These are phyloP conservation scores for Exophiala sp. DNA, from an alignment of 2,329 filamentous ascomycete genomes.

Conservation along the genomic window DNA sequence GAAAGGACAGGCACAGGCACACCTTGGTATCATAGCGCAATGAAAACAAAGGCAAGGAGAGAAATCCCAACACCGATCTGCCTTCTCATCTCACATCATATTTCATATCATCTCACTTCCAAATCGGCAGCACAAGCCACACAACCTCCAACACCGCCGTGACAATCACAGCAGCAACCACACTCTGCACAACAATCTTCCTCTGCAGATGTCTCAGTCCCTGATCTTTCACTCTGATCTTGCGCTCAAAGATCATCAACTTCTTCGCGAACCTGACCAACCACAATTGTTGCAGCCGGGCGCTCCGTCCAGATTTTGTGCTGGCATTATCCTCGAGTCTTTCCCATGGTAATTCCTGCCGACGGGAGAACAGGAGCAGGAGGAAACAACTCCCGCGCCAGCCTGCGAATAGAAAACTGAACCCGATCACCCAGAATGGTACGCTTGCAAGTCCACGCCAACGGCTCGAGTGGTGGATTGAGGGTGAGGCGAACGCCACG, in stretches of 20 bases:
- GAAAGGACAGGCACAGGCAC: too few relatives aligned
- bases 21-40: too few relatives aligned
- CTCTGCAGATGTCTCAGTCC: slow-evolving; percentile 14
- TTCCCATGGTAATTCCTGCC: slow-evolving; percentile 22
- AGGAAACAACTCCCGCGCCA: slow-evolving; percentile 18
- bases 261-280: slow-evolving; percentile 12
- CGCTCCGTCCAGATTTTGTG: background rate
- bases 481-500: slow-evolving; percentile 19
- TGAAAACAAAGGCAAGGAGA: too few relatives aligned
- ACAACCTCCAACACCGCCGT: slow-evolving; percentile 16
- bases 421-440: slow-evolving; percentile 15
- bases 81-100: too few relatives aligned
- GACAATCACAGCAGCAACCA: slow-evolving; percentile 11
- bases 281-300: background rate
- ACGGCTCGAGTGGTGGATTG: slow-evolving; percentile 17
- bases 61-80: too few relatives aligned
- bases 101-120: slow-evolving; percentile 8
- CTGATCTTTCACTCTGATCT: slow-evolving; percentile 18
- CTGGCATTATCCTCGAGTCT: slow-evolving; percentile 8
- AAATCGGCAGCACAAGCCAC: slow-evolving; percentile 18
- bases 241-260: slow-evolving; percentile 21
- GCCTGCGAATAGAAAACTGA: slow-evolving; percentile 20
- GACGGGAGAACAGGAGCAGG: slow-evolving; percentile 19
- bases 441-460: slow-evolving; percentile 16
- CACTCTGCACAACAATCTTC: slow-evolving; percentile 20